These are phyloP conservation scores for Rubia peregrina DNA, from an alignment of 305 asterid species.

Conservation along the genomic window DNA sequence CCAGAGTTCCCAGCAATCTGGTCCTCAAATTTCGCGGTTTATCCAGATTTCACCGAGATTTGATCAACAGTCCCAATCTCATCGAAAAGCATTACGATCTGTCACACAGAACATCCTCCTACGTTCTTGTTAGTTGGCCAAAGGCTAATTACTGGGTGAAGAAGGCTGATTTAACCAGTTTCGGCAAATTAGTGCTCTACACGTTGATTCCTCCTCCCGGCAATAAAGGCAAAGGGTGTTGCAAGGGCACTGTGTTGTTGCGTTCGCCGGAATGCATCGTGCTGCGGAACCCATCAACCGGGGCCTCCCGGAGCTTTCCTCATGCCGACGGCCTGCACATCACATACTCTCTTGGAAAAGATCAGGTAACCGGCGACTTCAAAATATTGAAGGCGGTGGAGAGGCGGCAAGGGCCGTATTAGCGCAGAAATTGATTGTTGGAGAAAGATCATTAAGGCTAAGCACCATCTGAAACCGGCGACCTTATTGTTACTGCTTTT, in stretches of 20 bases:
- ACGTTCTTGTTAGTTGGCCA: neutral
- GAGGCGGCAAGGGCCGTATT: too few relatives aligned
- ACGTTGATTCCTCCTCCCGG: neutral
- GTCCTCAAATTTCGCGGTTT: too few relatives aligned
- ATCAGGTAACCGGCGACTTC: neutral
- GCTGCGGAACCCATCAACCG: neutral
- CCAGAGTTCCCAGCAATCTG: too few relatives aligned
- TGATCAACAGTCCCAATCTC: too few relatives aligned
- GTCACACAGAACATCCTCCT: too few relatives aligned
- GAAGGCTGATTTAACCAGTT: neutral
- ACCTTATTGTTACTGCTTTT: neutral
- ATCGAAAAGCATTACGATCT: too few relatives aligned
- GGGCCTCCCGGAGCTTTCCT: neutral
- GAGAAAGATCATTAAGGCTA: neutral
- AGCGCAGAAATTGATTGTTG: neutral
- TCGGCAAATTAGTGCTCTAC: neutral
- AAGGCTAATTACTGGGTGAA: neutral
- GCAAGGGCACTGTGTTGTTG: neutral
- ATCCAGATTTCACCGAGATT: too few relatives aligned
- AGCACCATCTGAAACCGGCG: too few relatives aligned
- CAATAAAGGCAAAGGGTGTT: neutral
- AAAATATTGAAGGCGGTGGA: neutral
- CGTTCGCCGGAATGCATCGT: neutral
- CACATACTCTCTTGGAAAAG: neutral
- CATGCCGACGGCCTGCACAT: neutral